phyloP scores from a whole-genome alignment of 306 rosid genomes.

The Astragalus membranaceus region DNA sequence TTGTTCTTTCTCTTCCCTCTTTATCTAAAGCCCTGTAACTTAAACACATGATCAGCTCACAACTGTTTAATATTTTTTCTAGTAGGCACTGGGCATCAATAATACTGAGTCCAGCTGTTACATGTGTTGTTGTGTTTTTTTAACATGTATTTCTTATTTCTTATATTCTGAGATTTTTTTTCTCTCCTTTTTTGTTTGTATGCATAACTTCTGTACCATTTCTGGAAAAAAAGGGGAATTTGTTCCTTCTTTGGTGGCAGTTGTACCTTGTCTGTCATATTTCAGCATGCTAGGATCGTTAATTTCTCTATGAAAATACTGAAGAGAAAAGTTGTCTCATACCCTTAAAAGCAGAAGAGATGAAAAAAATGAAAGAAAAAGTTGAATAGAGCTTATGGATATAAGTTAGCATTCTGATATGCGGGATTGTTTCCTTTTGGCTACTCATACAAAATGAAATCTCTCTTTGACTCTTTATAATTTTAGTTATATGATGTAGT shows the following conservation, averaged over 20 bases:
- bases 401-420: constrained; percentile 1
- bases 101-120: constrained; percentile 14
- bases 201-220: background rate
- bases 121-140: background rate
- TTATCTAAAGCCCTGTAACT: too few relatives aligned
- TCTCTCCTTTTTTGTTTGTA: constrained; percentile 6
- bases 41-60: background rate
- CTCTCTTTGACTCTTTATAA: background rate
- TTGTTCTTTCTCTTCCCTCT: too few relatives aligned
- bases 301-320: background rate
- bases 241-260: constrained; percentile 1
- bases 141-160: background rate
- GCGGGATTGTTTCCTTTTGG: background rate
- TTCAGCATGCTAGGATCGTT: background rate
- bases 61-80: background rate
- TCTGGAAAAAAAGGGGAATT: background rate
- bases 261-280: background rate
- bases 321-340: background rate
- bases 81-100: background rate
- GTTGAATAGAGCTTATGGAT: background rate
- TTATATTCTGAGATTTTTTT: background rate
- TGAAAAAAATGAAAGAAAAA: background rate
- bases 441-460: background rate
- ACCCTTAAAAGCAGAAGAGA: background rate
- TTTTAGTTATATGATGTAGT: background rate